Conservation (phyloP, 177 flowering plant species). For the Vitis hybrid region DNA sequence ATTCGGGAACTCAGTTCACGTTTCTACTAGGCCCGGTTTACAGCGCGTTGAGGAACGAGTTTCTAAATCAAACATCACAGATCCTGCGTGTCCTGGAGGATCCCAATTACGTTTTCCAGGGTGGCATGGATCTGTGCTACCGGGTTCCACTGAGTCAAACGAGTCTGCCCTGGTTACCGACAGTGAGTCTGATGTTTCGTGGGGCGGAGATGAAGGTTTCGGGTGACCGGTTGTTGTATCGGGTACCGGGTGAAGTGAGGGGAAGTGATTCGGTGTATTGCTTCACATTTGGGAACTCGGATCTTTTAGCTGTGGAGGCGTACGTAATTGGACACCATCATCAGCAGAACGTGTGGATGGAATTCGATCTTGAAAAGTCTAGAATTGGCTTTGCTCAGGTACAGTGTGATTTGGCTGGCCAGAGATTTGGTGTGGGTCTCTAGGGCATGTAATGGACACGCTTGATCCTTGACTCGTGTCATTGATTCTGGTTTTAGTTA, state of each 20-base stretch:
- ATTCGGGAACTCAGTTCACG: constrained; percentile 85
- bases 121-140: constrained; percentile 38
- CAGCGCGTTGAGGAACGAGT: constrained; percentile 28
- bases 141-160: constrained; percentile 16
- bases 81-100: constrained; percentile 25
- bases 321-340: constrained; percentile 81
- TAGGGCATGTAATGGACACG: neutral
- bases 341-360: constrained; percentile 85
- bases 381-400: constrained; percentile 65
- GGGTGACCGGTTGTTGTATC: constrained; percentile 52
- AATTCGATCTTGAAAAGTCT: constrained; percentile 63
- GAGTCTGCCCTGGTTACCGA: constrained; percentile 42
- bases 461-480: neutral
- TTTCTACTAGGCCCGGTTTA: constrained; percentile 62
- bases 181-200: constrained; percentile 53
- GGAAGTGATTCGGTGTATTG: constrained; percentile 57
- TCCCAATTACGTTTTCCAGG: constrained; percentile 35
- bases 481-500: neutral
- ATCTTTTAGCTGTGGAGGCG: constrained; percentile 45
- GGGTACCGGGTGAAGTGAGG: constrained; percentile 46
- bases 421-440: constrained; percentile 39
- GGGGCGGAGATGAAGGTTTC: constrained; percentile 71
- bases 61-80: constrained; percentile 16
- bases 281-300: constrained; percentile 64
- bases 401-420: constrained; percentile 58